phyloP scores from a whole-genome alignment of 208 protist species.

The Zelonia costaricensis region DNA sequence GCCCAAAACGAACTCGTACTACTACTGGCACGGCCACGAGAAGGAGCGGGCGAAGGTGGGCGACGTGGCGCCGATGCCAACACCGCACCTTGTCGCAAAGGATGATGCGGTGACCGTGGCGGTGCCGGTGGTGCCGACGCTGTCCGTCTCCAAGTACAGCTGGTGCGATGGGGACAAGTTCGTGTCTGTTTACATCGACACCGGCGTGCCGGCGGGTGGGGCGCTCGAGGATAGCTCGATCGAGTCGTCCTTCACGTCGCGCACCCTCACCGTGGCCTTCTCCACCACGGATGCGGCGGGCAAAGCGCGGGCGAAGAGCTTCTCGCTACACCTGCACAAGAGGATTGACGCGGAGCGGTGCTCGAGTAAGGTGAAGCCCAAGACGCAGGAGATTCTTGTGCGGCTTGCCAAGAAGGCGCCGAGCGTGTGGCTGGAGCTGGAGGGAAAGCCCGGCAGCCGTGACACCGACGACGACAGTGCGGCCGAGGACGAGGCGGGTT shows the following conservation, averaged over 20 bases:
- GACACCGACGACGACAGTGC: too few species aligned
- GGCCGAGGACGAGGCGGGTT: conserved; percentile 4
- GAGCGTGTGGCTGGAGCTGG: conserved; percentile 64
- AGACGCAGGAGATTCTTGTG: conserved; percentile 55
- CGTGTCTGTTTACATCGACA: conserved; percentile 76
- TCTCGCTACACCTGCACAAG: conserved; percentile 48
- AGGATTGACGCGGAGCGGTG: conserved; percentile 43
- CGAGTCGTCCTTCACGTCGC: conserved; percentile 35
- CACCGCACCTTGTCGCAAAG: conserved; percentile 62
- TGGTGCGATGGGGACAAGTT: conserved; percentile 70
- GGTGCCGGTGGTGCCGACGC: conserved; percentile 3
- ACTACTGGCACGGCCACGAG: conserved; percentile 90
- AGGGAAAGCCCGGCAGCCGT: conserved; percentile 38
- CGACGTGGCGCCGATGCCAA: conserved; percentile 82
- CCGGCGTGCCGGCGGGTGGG: conserved; percentile 28
- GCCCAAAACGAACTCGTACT: conserved; percentile 69
- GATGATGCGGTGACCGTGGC: conserved; percentile 14
- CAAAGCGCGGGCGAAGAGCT: conserved; percentile 34
- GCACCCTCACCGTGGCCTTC: conserved; percentile 39
- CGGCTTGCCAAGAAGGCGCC: conserved; percentile 56
- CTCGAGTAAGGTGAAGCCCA: conserved; percentile 56
- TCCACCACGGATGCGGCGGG: conserved; percentile 22
- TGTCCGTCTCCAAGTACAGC: conserved; percentile 66
- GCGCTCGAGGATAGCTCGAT: conserved; percentile 39
- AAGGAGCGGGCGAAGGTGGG: conserved; percentile 80